Conservation (phyloP, 805 yeast species). For the Phaffomyces opuntiae region DNA sequence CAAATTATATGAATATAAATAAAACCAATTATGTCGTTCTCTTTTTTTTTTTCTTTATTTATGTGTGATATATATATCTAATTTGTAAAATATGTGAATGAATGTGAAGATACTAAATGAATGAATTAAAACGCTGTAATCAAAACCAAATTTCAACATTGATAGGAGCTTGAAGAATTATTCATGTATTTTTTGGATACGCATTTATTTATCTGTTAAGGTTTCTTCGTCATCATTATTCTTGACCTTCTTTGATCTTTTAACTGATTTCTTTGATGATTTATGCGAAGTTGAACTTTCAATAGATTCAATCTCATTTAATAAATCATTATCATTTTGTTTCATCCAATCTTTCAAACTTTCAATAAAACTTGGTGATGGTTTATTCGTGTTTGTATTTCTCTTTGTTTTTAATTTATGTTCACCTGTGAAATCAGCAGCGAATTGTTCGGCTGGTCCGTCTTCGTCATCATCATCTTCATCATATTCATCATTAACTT, state of each 20-base stretch:
- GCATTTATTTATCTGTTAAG: background rate
- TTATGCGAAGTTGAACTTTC: conserved; percentile 1
- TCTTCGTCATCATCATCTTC: conserved; percentile 15
- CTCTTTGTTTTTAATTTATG: conserved; percentile 23
- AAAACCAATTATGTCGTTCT: no score
- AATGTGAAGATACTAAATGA: no score
- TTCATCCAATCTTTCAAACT: conserved; percentile 30
- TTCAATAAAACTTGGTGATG: conserved; percentile 23
- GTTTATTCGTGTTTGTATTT: conserved; percentile 1
- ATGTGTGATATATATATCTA: no score
- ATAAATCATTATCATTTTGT: conserved; percentile 18
- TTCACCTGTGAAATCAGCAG: conserved; percentile 61
- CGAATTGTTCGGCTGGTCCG: conserved; percentile 20
- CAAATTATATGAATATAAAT: no score
- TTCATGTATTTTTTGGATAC: no score
- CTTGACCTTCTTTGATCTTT: background rate
- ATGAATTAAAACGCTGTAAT: no score
- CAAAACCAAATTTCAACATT: no score
- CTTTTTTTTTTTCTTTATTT: no score
- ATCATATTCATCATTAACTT: conserved; percentile 5
- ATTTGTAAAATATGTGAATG: no score
- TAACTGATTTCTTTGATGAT: background rate
- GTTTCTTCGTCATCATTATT: background rate
- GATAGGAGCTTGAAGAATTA: no score
- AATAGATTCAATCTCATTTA: conserved; percentile 12